phyloP scores from a whole-genome alignment of 2,329 filamentous ascomycete genomes.

The Epichloe bromicola region DNA sequence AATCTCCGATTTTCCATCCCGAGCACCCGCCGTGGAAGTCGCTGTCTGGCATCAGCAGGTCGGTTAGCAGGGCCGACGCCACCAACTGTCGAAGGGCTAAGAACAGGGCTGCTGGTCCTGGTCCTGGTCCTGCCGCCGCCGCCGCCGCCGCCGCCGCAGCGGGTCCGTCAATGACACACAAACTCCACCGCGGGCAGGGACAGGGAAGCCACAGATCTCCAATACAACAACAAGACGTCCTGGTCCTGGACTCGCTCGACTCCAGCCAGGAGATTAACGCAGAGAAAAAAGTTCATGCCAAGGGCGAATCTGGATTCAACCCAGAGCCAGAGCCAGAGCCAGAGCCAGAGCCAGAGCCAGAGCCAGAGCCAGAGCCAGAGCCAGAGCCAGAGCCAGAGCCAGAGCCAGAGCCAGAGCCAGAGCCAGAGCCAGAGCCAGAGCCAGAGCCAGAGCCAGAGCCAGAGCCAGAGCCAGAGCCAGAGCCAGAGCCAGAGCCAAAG shows the following conservation, averaged over 20 bases:
- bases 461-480: background rate
- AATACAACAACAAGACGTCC: background rate
- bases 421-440: background rate
- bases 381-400: background rate
- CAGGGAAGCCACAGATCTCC: background rate
- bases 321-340: background rate
- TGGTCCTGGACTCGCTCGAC: background rate
- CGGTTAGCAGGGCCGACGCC: background rate
- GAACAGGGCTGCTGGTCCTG: background rate
- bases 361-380: background rate
- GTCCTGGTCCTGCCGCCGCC: background rate
- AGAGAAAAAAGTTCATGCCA: background rate
- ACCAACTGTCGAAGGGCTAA: background rate
- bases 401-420: background rate
- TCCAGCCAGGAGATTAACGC: too few relatives aligned
- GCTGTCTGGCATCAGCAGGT: slow-evolving; percentile 2
- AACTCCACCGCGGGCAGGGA: background rate
- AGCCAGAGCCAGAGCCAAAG: background rate
- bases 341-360: background rate
- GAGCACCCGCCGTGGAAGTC: background rate
- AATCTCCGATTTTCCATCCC: background rate
- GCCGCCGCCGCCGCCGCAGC: background rate
- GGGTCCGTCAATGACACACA: background rate
- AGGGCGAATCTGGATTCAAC: background rate
- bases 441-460: background rate